A percentile compares a stretch with the other conserved stretches of the same genome.
These are phyloP conservation scores for Blepharisma stoltei DNA, from an alignment of 73 alveolate species.

Conservation along the genomic window DNA sequence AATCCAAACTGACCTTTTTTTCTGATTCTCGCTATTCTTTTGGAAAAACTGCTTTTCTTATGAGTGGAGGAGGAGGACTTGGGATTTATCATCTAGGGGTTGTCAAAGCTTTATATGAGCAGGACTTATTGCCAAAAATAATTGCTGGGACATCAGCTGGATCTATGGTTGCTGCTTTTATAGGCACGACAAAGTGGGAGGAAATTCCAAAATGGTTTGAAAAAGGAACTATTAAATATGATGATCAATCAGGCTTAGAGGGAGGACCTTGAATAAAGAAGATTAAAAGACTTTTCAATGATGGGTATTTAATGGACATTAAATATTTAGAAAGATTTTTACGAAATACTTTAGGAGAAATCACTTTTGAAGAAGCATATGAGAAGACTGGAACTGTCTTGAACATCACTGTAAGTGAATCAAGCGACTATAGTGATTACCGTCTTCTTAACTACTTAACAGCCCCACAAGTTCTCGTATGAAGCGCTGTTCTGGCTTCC, in stretches of 20 bases:
- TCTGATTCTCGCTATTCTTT: constrained; percentile 65
- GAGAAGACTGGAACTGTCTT: constrained; percentile 48
- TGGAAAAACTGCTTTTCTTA: constrained; percentile 67
- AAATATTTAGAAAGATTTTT: constrained; percentile 16
- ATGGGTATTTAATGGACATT: constrained; percentile 47
- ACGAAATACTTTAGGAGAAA: constrained; percentile 40
- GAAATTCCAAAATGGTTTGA: constrained; percentile 37
- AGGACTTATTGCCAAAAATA: constrained; percentile 59
- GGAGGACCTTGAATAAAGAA: not conserved
- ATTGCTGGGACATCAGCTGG: constrained; percentile 75
- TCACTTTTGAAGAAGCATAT: constrained; percentile 68
- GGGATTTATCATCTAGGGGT: constrained; percentile 72
- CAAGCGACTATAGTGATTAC: constrained; percentile 34
- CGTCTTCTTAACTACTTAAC: constrained; percentile 67
- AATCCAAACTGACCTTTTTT: constrained; percentile 56
- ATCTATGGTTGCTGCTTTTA: constrained; percentile 48
- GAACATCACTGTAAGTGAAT: constrained; percentile 60
- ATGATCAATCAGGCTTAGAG: not conserved
- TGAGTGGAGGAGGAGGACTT: constrained; percentile 69
- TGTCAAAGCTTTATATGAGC: constrained; percentile 53
- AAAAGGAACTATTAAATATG: constrained; percentile 2
- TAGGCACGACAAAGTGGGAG: constrained; percentile 38
- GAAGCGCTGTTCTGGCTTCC: constrained; percentile 62
- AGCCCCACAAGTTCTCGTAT: constrained; percentile 64
- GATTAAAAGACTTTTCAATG: constrained; percentile 33